Conservation (phyloP, 2,329 filamentous ascomycete species). For the Drechmeria coniospora region DNA sequence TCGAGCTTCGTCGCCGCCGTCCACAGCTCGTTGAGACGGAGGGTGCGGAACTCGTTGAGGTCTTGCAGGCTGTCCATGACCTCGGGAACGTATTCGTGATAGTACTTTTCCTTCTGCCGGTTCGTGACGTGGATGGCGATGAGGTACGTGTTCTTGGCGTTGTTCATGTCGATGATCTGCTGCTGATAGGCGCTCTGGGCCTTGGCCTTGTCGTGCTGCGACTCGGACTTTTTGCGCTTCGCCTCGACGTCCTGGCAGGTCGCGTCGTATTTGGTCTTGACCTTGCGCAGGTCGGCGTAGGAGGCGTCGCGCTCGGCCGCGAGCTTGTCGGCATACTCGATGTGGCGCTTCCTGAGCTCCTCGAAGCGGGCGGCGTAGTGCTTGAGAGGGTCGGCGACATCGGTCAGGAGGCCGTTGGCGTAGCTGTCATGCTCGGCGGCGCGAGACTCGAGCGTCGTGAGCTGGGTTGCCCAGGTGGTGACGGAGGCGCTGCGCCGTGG, state of each 20-base stretch:
- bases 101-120: conserved; percentile 94
- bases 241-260: conserved; percentile 91
- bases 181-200: conserved; percentile 85
- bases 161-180: conserved; percentile 89
- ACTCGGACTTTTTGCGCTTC: conserved; percentile 86
- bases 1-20: conserved; percentile 66
- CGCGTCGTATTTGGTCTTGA: conserved; percentile 83
- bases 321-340: conserved; percentile 75
- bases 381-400: conserved; percentile 79
- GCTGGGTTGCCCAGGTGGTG: conserved; percentile 91
- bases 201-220: conserved; percentile 86
- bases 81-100: conserved; percentile 91
- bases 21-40: conserved; percentile 79
- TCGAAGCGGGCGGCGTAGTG: conserved; percentile 62
- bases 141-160: conserved; percentile 94
- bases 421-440: conserved; percentile 83
- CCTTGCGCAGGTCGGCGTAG: conserved; percentile 76
- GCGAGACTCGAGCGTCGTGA: conserved; percentile 75
- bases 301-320: conserved; percentile 77
- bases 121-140: conserved; percentile 95
- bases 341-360: conserved; percentile 80
- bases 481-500: conserved; percentile 56
- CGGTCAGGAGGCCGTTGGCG: conserved; percentile 58
- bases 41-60: conserved; percentile 74
- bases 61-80: conserved; percentile 88